These are phyloP conservation scores for Boletus rubescentipes DNA, from an alignment of 768 basidiomycete genomes.

Conservation along the genomic window DNA sequence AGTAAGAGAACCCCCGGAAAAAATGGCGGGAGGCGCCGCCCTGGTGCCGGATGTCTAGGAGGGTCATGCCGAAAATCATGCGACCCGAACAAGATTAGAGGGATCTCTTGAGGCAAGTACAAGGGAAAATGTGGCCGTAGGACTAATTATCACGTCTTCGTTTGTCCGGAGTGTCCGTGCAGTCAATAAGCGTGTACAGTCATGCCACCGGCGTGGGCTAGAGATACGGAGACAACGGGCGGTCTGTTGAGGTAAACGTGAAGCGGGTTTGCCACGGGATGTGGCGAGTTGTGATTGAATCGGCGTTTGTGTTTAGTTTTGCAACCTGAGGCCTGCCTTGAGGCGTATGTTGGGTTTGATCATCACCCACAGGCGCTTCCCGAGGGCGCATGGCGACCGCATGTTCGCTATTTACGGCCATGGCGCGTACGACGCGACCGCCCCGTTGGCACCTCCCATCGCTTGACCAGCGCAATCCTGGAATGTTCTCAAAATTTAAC, in stretches of 20 bases:
- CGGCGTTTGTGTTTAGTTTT: constrained; percentile 26
- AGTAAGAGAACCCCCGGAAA: constrained; percentile 36
- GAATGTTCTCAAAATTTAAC: constrained; percentile 5
- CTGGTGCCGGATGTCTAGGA: constrained; percentile 17
- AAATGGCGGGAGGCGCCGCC: constrained; percentile 15
- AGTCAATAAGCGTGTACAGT: constrained; percentile 17
- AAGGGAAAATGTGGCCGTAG: constrained; percentile 7
- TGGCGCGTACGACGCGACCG: constrained; percentile 19
- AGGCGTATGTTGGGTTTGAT: constrained; percentile 29
- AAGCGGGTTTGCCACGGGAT: constrained; percentile 11
- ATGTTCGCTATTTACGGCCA: constrained; percentile 35
- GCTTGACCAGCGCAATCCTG: constrained; percentile 10
- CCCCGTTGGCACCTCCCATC: constrained; percentile 12
- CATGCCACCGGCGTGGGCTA: constrained; percentile 6
- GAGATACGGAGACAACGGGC: constrained; percentile 8
- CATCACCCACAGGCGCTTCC: constrained; percentile 25
- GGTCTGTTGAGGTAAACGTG: constrained; percentile 31
- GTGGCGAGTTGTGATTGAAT: constrained; percentile 22
- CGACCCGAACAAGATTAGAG: constrained; percentile 14
- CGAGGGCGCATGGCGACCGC: constrained; percentile 34
- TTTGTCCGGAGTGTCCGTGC: constrained; percentile 28
- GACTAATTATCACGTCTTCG: constrained; percentile 32
- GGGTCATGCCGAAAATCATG: constrained; percentile 21
- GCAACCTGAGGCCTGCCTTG: constrained; percentile 30
- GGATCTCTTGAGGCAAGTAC: constrained; percentile 9